phyloP scores from a whole-genome alignment of 352 stramenopile species.

The Phytophthora boehmeriae region DNA sequence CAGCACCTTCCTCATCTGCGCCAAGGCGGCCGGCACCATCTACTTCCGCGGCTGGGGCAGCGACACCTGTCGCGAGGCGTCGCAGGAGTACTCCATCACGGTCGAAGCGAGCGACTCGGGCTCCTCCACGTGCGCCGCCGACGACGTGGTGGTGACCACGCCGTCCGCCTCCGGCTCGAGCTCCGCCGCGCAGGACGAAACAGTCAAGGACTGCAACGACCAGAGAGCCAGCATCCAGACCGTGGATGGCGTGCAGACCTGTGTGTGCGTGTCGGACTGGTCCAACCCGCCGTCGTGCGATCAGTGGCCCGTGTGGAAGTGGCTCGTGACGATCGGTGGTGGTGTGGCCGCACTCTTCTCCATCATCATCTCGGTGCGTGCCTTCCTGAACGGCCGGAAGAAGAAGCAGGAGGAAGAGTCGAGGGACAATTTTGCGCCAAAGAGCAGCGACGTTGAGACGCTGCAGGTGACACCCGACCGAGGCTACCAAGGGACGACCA shows the following conservation, averaged over 20 bases:
- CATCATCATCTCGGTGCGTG: constrained; percentile 57
- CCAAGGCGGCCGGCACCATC: constrained; percentile 53
- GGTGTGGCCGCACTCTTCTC: constrained; percentile 64
- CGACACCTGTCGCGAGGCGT: constrained; percentile 58
- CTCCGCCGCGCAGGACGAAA: constrained; percentile 21
- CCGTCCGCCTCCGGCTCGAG: constrained; percentile 18
- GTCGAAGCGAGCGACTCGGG: constrained; percentile 43
- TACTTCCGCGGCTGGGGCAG: constrained; percentile 65
- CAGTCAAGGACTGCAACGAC: constrained; percentile 51
- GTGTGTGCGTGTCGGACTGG: constrained; percentile 71
- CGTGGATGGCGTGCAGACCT: constrained; percentile 41
- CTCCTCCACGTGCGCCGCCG: constrained; percentile 25
- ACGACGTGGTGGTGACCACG: constrained; percentile 15
- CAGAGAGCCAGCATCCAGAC: constrained; percentile 53
- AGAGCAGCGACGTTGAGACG: constrained; percentile 45
- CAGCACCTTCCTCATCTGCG: constrained; percentile 67
- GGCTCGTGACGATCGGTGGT: constrained; percentile 58
- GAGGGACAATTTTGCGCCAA: constrained; percentile 23
- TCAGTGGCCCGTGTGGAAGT: constrained; percentile 59
- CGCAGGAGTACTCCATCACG: constrained; percentile 47
- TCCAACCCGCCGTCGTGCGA: constrained; percentile 57
- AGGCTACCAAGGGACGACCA: constrained; percentile 22
- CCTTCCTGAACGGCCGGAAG: constrained; percentile 48
- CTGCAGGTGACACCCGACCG: constrained; percentile 38
- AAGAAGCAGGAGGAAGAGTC: constrained; percentile 34